These are phyloP conservation scores for Kazachstania viticola DNA, from an alignment of 805 yeast genomes.

Conservation along the genomic window DNA sequence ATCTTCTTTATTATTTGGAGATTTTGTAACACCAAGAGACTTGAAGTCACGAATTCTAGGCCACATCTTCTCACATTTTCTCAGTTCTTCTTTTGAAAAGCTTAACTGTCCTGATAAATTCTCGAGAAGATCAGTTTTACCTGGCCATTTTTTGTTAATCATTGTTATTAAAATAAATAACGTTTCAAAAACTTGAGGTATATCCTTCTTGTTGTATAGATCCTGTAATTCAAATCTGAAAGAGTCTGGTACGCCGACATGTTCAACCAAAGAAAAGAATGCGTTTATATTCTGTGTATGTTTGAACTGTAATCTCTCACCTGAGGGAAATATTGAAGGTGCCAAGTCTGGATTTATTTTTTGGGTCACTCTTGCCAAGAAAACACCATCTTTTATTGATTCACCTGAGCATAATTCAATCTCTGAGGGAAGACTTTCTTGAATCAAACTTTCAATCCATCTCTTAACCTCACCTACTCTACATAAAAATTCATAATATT, in stretches of 20 bases:
- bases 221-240: conserved; percentile 89
- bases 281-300: conserved; percentile 88
- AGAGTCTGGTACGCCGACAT: conserved; percentile 69
- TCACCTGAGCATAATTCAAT: conserved; percentile 43
- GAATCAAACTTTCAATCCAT: conserved; percentile 62
- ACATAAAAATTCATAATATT: conserved; percentile 69
- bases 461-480: conserved; percentile 69
- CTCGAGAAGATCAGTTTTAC: conserved; percentile 48
- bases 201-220: conserved; percentile 79
- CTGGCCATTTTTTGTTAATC: conserved; percentile 42
- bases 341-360: conserved; percentile 58
- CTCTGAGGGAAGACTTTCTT: conserved; percentile 45
- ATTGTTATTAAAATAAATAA: conserved; percentile 78
- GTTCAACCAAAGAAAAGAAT: conserved; percentile 60
- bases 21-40: conserved; percentile 33
- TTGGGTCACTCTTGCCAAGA: conserved; percentile 67
- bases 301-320: conserved; percentile 63
- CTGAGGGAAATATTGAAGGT: conserved; percentile 40
- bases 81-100: conserved; percentile 55
- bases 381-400: conserved; percentile 72
- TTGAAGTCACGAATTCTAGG: conserved; percentile 72
- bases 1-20: conserved; percentile 9
- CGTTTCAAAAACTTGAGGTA: conserved; percentile 90
- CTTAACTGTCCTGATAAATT: conserved; percentile 50
- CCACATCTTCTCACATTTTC: conserved; percentile 48